Evolutionary conservation across 2,329 filamentous ascomycete genomes (phyloP), one percentile per base, ranked within the genome.

Genomic region (Penicillium sp.): DNA sequence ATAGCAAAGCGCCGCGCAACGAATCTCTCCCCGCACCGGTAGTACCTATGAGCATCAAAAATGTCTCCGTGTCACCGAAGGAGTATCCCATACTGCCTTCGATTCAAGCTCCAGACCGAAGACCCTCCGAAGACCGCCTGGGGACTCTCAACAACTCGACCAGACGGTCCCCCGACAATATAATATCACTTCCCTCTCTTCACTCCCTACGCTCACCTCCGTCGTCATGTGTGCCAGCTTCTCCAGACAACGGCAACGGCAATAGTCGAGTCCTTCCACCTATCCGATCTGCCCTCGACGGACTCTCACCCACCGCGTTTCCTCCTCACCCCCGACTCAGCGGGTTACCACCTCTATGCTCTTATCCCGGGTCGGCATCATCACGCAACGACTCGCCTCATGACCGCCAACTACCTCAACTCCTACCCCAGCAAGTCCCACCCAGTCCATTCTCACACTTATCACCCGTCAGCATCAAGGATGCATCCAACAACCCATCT

Each of bases 151-250:
- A 58, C 24, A 64, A 63, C 45, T 67, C 54, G 49, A 55, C 62
- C 20, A 68, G 70, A 36, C 56, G 59, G 9, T 60, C 61, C n/a
- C 60, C 62, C 10, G 59, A 62, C 28, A 53, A 56, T 14, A 58
- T 61, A 23, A 58, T 69, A 41, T 62, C 65, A 7, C 61, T 74
- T 5, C 68, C 71, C 16, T 66, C 65, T 13, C 60, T 74, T 37
- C 67, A 71, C 34, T 67, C 66, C 8, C 59, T 73, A 35, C 64
- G 70, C 29, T 66, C 69, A 9, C 62, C 63, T n/a, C 60, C 65
- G 22, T 63, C 58, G 3, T 65, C 65, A 5, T 59, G 58, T 14
- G 56, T 61, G 8, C 57, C 56, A 23, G 62, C 58, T 37, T 67
- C 69, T 3, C 64, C 68, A 1, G 67, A 70, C 14, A 38, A 39